Evolutionary conservation across 345 rosid species (phyloP), one percentile per base, ranked within the genome.

Genomic region (Populus alba): DNA sequence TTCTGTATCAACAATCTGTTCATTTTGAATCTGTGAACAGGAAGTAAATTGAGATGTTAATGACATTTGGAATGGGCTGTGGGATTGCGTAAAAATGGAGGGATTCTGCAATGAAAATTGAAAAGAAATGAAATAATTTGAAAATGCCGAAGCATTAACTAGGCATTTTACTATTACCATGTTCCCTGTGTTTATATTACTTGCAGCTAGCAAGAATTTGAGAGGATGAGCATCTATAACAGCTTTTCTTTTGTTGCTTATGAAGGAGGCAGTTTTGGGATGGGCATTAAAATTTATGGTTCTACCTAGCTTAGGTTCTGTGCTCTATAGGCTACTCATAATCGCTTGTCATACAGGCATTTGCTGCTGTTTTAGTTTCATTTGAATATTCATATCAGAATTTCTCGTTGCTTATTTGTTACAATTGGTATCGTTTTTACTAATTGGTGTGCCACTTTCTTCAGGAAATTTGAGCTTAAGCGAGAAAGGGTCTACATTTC

Each of bases 381-480:
- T 47, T 38, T 57, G 2, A n/a, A n/a, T n/a, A 13, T 57, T n/a
- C 27, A 57, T 57, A 9, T 71, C 61, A 2, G 31, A 53, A 51
- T 7, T 25, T 73, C 51, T 29, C 43, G 25, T 72, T 37, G 39
- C 2, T 59, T 66, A 8, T 75, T 69, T 68, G 7, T 35, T 45
- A 66, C 45, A 4, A 51, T 35, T 35, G 41, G 43, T 68, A 7
- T 12, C 69, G 31, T 70, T 15, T 23, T n/a, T 22, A 61, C 49
- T 68, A 16, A 57, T 43, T 63, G 55, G 13, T 72, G 1, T 47
- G n/a, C 22, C 4, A 45, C 16, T 67, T 16, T n/a, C 3, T 76
- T n/a, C 79, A 79, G 83, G 83, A 61, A 68, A 82, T 68, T 66
- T 77, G 62, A 80, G 75, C 57, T 66, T 75, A 39, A 74, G 16